Base-by-base conservation (phyloP, 140 eudicot genomes). In the Bidens hawaiensis region DNA sequence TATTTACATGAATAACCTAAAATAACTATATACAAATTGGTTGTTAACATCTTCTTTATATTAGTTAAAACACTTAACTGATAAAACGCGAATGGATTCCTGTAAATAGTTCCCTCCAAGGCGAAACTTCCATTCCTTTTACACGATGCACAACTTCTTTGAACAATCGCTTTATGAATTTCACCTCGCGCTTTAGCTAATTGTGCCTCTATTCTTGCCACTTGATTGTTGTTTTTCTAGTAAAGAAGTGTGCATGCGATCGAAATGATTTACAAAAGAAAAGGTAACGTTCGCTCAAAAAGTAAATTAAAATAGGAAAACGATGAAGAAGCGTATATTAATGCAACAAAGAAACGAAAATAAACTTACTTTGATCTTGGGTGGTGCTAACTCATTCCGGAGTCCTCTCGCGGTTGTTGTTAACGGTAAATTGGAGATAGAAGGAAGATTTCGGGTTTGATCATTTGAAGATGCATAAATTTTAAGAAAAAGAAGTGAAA, bases 171-270 rank as follows among this genome's bases (percentile, higher is more conserved):
- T 51, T 64, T 62, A 13, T n/a, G 67, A 25, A 84, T 84, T n/a
- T 68, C 62, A 6, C 63, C 72, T 68, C 93, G 62, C 23, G 93
- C 87, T 64, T 72, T 65, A n/a, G 74, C 81, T 13, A 84, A 58
- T 62, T 68, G 75, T 36, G 55, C 69, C 62, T 84, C 91, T 22
- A 77, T 65, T 25, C 65, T 76, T 49, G 50, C 78, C 40, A 71
- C 45, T 11, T 12, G 28, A 14, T n/a, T 54, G 21, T 43, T 33
- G 31, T 54, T 31, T 42, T 18, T 45, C 72, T 72, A 57, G 50
- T 6, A 15, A 58, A 25, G 34, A 57, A 27, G 11, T 25, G n/a
- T 14, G n/a, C 5, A 38, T 4, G 3, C n/a, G n/a, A n/a, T n/a
- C 1, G 5, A 16, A 54, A 4, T 18, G n/a, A n/a, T 25, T 41